Percentiles rank a stretch among this genome's conserved stretches.
Evolutionary conservation across 2,329 filamentous ascomycete species (phyloP).

Genomic region (Didymella lethalis): DNA sequence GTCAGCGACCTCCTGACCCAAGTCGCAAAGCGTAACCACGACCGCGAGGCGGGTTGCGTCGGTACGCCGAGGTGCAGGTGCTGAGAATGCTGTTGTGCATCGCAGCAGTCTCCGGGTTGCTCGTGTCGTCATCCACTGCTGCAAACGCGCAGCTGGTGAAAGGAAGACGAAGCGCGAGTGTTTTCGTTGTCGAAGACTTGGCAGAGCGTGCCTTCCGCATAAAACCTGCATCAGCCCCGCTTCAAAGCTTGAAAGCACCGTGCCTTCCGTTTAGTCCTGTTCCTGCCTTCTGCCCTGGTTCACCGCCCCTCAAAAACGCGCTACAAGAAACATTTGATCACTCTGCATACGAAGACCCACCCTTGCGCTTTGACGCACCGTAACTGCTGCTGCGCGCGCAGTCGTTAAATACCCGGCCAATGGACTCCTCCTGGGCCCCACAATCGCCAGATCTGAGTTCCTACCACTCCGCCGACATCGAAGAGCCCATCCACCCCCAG

Average conservation of each 20-base stretch:
- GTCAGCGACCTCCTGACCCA: constrained; percentile 51
- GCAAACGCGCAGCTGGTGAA: constrained; percentile 26
- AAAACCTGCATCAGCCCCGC: constrained; percentile 18
- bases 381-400: constrained; percentile 11
- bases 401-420: constrained; percentile 35
- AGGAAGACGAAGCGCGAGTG: constrained; percentile 22
- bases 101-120: constrained; percentile 41
- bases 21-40: constrained; percentile 38
- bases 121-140: constrained; percentile 49
- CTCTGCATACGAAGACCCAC: constrained; percentile 19
- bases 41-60: constrained; percentile 34
- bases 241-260: constrained; percentile 6
- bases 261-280: constrained; percentile 16
- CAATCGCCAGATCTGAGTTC: constrained; percentile 59
- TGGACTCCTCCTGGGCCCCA: constrained; percentile 51
- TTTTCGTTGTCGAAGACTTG: constrained; percentile 13
- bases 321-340: constrained; percentile 12
- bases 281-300: constrained; percentile 15
- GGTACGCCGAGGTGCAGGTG: constrained; percentile 19
- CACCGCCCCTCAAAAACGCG: constrained; percentile 20
- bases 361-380: constrained; percentile 27
- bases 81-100: constrained; percentile 13
- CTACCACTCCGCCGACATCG: constrained; percentile 52
- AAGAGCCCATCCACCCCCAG: constrained; percentile 48
- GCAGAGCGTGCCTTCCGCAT: constrained; percentile 8